Conservation (phyloP, 225 moss, liverwort and hornwort genomes). For the Bryoerythrophyllum caledonicum region DNA sequence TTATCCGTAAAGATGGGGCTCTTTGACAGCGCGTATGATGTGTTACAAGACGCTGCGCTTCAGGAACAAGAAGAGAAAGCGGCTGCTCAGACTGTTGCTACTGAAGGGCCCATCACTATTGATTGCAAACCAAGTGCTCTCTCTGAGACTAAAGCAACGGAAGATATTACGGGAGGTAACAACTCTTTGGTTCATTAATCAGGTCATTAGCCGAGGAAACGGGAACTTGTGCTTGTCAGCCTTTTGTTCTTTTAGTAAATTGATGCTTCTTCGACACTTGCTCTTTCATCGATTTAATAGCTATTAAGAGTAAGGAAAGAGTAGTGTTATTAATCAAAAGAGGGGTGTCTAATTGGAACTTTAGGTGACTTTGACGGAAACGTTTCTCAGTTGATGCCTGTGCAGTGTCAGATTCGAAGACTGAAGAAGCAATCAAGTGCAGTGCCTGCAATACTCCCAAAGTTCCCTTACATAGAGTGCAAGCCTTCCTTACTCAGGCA, state of each 20-base stretch:
- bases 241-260: neutral
- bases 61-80: constrained; percentile 36
- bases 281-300: too few species aligned
- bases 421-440: constrained; percentile 34
- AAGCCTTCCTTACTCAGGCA: constrained; percentile 47
- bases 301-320: too few species aligned
- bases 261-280: neutral
- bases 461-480: constrained; percentile 52
- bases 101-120: constrained; percentile 36
- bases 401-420: constrained; percentile 37
- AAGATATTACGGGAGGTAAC: constrained; percentile 32
- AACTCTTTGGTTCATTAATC: too few species aligned
- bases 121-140: constrained; percentile 38
- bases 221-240: neutral
- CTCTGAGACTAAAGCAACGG: constrained; percentile 19
- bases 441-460: constrained; percentile 36
- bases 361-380: neutral
- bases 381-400: constrained; percentile 3
- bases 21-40: constrained; percentile 77
- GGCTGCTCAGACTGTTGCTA: constrained; percentile 38
- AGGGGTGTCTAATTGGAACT: too few species aligned
- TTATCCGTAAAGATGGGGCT: constrained; percentile 83
- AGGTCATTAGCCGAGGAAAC: neutral
- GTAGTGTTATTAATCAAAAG: too few species aligned
- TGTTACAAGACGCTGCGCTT: constrained; percentile 43